These are phyloP conservation scores for Macrolepiota albuminosa DNA, from an alignment of 768 basidiomycete genomes.

Conservation along the genomic window DNA sequence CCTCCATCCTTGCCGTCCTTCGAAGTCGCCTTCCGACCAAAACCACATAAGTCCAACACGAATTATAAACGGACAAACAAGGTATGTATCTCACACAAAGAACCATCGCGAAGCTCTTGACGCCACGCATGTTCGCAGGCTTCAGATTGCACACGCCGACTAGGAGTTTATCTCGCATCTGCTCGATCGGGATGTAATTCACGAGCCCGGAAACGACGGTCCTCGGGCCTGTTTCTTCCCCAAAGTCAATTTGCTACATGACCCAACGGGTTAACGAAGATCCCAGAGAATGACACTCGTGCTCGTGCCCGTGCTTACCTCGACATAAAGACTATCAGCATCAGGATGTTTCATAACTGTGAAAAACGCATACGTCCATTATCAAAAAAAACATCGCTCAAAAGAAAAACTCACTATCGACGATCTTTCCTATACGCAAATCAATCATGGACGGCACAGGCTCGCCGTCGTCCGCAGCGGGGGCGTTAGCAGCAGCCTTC, in stretches of 20 bases:
- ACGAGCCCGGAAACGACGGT: conserved; percentile 97
- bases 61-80: too few species aligned
- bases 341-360: conserved; percentile 94
- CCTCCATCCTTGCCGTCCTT: conserved; percentile 89
- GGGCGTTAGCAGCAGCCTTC: conserved; percentile 37
- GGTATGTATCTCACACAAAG: conserved; percentile 58
- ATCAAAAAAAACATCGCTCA: too few species aligned
- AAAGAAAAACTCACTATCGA: conserved; percentile 60
- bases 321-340: conserved; percentile 95
- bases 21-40: conserved; percentile 63
- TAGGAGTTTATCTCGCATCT: conserved; percentile 81
- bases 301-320: conserved; percentile 40
- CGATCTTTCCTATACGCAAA: conserved; percentile 86
- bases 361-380: background rate
- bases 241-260: conserved; percentile 88
- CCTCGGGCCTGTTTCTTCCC: conserved; percentile 90
- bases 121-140: conserved; percentile 93
- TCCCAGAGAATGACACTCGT: too few species aligned
- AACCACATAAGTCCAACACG: background rate
- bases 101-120: conserved; percentile 98
- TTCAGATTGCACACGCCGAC: conserved; percentile 92
- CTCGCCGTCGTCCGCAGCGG: conserved; percentile 63
- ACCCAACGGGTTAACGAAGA: background rate
- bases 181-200: conserved; percentile 92
- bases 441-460: conserved; percentile 97